Conservation (phyloP, 441 rosid genomes). For the Gossypium schwendimanii region DNA sequence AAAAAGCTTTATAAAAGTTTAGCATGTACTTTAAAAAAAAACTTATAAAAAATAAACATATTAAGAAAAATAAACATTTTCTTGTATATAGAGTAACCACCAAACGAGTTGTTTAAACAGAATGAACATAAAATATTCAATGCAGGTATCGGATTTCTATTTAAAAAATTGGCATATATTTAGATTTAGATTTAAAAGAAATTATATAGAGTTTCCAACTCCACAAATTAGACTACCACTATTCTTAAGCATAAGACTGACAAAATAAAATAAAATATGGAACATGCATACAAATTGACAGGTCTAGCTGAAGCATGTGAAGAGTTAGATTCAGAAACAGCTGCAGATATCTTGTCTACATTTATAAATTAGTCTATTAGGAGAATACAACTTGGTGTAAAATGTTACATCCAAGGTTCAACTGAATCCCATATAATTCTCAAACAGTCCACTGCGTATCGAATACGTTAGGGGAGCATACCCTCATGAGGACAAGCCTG, state of each 20-base stretch:
- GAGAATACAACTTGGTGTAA: not conserved
- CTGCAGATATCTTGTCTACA: not conserved
- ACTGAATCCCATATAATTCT: not conserved
- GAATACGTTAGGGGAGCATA: not conserved
- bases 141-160: not conserved
- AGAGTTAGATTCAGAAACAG: not conserved
- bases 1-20: not conserved
- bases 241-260: not conserved
- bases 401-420: constrained; percentile 3
- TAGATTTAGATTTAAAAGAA: not conserved
- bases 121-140: not conserved
- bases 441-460: not conserved
- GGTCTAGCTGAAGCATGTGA: not conserved
- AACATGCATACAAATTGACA: not conserved
- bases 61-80: no score
- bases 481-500: not conserved
- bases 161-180: no score
- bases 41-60: not conserved
- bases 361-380: not conserved
- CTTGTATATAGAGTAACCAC: not conserved
- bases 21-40: not conserved
- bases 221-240: not conserved
- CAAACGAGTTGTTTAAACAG: not conserved
- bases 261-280: not conserved
- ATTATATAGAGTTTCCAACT: not conserved